Percentiles rank a stretch among this genome's conserved stretches.
Conservation (phyloP, 176 grass and related monocot genomes). For the Echinochloa phyllopogon region DNA sequence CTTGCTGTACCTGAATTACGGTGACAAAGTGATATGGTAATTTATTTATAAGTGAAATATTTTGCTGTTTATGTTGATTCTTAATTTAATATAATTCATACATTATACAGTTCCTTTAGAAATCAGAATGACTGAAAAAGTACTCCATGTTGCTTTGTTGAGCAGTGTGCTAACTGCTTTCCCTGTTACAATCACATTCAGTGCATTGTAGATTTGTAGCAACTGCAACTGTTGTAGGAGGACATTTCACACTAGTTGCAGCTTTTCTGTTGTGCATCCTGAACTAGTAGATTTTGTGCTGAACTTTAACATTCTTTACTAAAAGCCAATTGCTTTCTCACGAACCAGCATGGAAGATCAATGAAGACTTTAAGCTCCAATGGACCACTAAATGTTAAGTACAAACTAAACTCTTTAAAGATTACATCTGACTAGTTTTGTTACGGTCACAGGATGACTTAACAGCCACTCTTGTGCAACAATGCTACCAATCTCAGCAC, state of each 20-base stretch:
- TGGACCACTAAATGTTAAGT: background rate
- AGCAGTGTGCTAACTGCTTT: constrained; percentile 20
- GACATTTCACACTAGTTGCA: background rate
- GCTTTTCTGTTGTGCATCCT: background rate
- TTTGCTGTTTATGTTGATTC: background rate
- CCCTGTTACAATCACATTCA: constrained; percentile 1
- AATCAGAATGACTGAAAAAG: background rate
- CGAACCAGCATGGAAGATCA: constrained; percentile 11
- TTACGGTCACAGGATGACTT: constrained; percentile 75
- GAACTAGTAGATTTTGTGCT: background rate
- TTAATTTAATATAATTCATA: background rate
- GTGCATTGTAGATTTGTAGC: background rate
- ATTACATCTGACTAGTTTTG: constrained; percentile 37
- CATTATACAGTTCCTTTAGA: background rate
- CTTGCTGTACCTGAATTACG: background rate
- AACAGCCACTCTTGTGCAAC: constrained; percentile 83
- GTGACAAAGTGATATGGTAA: background rate
- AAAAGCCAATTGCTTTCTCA: constrained; percentile 17
- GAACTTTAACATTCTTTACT: background rate
- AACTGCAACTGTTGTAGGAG: background rate
- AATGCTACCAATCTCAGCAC: constrained; percentile 85
- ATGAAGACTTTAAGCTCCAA: background rate
- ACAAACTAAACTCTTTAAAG: constrained; percentile 11
- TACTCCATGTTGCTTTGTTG: constrained; percentile 20
- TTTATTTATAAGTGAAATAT: background rate